Conservation (phyloP, 1,284 basidiomycete species). For the Violaceomyces palustris region DNA sequence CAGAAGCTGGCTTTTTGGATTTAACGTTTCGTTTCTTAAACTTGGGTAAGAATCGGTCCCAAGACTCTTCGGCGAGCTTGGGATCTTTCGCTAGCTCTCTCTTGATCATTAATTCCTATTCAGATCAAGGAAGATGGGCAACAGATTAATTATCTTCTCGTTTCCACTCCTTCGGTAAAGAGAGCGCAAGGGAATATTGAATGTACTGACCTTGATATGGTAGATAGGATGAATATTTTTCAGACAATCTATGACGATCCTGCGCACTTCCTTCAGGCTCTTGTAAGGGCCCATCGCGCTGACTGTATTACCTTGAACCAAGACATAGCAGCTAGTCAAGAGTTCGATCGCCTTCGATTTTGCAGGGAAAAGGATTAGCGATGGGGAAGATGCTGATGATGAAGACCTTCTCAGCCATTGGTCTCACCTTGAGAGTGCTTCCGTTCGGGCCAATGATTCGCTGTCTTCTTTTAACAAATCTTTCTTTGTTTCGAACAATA, state of each 20-base stretch:
- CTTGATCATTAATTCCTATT: conserved; percentile 93
- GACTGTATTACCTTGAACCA: conserved; percentile 97
- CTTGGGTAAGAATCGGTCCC: conserved; percentile 95
- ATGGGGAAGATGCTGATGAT: not conserved
- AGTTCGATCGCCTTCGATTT: conserved; percentile 99
- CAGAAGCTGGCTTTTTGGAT: conserved; percentile 59
- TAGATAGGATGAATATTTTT: conserved; percentile 99
- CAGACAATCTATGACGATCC: conserved; percentile 97
- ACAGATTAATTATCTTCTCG: no score
- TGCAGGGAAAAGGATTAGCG: conserved; percentile 51
- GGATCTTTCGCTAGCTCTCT: conserved; percentile 97
- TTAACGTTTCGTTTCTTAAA: conserved; percentile 84
- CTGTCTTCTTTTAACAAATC: conserved; percentile 93
- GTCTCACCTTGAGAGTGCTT: conserved; percentile 85
- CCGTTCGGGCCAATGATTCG: conserved; percentile 95
- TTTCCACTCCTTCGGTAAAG: not conserved
- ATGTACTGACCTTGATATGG: conserved; percentile 78
- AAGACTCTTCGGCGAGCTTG: conserved; percentile 85
- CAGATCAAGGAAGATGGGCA: not conserved
- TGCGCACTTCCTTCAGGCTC: conserved; percentile 86
- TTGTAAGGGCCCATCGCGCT: conserved; percentile 96
- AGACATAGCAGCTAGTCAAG: conserved; percentile 90
- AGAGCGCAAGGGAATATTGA: not conserved
- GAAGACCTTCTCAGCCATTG: conserved; percentile 1
- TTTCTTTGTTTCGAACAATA: conserved; percentile 88